phyloP scores from a whole-genome alignment of 1,284 basidiomycete genomes.

The Xerocomus cyaneibrunnescens region DNA sequence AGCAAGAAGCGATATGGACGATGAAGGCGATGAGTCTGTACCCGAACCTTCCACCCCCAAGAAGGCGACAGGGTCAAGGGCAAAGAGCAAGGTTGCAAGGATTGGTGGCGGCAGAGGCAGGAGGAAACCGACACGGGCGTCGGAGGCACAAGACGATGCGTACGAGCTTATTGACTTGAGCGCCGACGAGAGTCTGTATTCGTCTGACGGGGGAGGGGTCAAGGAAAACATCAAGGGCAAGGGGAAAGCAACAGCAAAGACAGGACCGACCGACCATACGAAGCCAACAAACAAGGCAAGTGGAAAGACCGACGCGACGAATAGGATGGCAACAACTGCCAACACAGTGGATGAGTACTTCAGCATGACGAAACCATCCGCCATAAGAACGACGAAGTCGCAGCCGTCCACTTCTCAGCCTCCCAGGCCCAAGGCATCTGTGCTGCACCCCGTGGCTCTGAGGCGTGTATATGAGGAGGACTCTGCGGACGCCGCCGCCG shows the following conservation, averaged over 20 bases:
- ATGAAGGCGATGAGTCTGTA: background rate
- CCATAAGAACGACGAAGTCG: conserved; percentile 3
- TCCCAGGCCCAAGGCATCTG: background rate
- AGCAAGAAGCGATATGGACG: background rate
- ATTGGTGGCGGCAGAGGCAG: conserved; percentile 6
- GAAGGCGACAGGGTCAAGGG: conserved; percentile 1
- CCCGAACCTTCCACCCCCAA: conserved; percentile 11
- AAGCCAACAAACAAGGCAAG: conserved; percentile 1
- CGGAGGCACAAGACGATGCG: conserved; percentile 33
- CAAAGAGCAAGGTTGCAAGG: conserved; percentile 6
- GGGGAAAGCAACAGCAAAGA: conserved; percentile 9
- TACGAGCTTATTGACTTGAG: conserved; percentile 32
- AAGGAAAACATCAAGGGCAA: conserved; percentile 3
- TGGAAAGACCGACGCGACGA: background rate
- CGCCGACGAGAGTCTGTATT: conserved; percentile 25
- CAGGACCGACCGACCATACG: background rate
- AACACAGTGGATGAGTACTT: conserved; percentile 19
- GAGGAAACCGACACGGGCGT: conserved; percentile 24
- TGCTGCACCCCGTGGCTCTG: background rate
- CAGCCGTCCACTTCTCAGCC: conserved; percentile 5
- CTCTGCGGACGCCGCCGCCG: conserved; percentile 3
- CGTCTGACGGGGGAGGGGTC: conserved; percentile 15
- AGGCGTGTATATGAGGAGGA: conserved; percentile 5
- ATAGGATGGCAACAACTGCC: background rate
- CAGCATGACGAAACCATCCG: conserved; percentile 15